Evolutionary conservation across 768 basidiomycete genomes (phyloP).

Genomic region (Suillus sp.): DNA sequence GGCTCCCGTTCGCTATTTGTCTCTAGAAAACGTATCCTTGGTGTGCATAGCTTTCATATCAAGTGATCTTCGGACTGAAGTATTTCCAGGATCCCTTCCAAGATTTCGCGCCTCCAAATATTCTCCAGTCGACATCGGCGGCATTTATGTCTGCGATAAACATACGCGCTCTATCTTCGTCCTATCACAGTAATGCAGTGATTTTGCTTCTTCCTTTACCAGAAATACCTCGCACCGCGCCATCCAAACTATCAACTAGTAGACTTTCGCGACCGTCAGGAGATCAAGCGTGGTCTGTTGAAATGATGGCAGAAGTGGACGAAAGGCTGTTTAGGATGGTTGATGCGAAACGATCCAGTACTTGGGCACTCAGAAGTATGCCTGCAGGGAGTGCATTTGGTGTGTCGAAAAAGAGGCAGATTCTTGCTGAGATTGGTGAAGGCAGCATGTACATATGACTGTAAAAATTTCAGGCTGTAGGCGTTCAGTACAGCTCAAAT

Average conservation of each 20-base stretch:
- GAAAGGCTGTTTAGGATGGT: slow-evolving; percentile 38
- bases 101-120: slow-evolving; percentile 56
- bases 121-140: slow-evolving; percentile 56
- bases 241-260: slow-evolving; percentile 39
- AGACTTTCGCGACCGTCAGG: slow-evolving; percentile 27
- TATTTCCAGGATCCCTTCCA: slow-evolving; percentile 36
- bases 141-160: slow-evolving; percentile 43
- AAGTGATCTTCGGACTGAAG: slow-evolving; percentile 6
- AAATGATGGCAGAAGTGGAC: slow-evolving; percentile 38
- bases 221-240: slow-evolving; percentile 44
- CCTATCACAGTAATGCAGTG: not conserved
- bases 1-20: slow-evolving; percentile 58
- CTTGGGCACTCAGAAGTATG: slow-evolving; percentile 21
- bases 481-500: not conserved
- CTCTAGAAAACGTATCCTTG: slow-evolving; percentile 23
- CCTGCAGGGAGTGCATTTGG: slow-evolving; percentile 10
- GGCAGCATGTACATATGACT: slow-evolving; percentile 53
- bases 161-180: slow-evolving; percentile 15
- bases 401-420: slow-evolving; percentile 15
- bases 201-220: slow-evolving; percentile 53
- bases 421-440: slow-evolving; percentile 42
- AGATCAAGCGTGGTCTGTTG: slow-evolving; percentile 39
- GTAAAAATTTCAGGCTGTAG: not conserved
- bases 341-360: slow-evolving; percentile 25
- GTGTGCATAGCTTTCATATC: slow-evolving; percentile 10